Evolutionary conservation across 192 early-diverging fungal species (phyloP), one percentile per base, ranked within the genome.

Genomic region (Pecoramyces ruminantium): DNA sequence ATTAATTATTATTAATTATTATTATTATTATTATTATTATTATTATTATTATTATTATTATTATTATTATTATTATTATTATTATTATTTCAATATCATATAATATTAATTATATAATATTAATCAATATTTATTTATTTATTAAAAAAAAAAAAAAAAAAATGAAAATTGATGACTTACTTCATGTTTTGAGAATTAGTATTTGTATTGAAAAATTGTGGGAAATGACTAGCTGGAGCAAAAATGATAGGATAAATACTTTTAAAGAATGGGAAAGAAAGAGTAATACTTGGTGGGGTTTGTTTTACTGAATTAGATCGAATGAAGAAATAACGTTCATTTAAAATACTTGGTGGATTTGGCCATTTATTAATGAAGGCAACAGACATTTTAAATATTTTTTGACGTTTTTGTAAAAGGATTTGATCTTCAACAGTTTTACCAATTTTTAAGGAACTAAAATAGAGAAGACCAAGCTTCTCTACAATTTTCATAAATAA

Each of bases 391-490:
- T 51, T 51, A 51, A 29, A 81, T 82, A 30, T 39, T 77, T 25
- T 78, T 78, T n/a, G 58, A 42, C 27, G 78, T 16, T 18, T 81
- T 38, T 17, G 38, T 12, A 67, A 17, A 79, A 30, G 80, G 67
- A 17, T 82, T 28, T 38, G 38, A 77, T 30, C 77, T 29, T n/a
- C 25, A 78, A 78, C 29, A 38, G 18, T 39, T 39, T n/a, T 27
- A 79, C 18, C 87, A 79, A 25, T 87, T 84, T 29, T 80, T 83
- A 9, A 86, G 79, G 29, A 89, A 81, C 25, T 86, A 81, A 79
- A 97, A 94, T 91, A 97, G 96, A 83, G 92, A 92, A 93, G 92
- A 5, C 97, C 97, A 30, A 98, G 84, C 77, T 87, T 87, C 15
- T 88, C 86, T 9, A 94, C 88, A 29, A 97, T 78, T 42, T 90